Base-by-base conservation (phyloP, 2,329 filamentous ascomycete species). In the Celoporthe dispersa region DNA sequence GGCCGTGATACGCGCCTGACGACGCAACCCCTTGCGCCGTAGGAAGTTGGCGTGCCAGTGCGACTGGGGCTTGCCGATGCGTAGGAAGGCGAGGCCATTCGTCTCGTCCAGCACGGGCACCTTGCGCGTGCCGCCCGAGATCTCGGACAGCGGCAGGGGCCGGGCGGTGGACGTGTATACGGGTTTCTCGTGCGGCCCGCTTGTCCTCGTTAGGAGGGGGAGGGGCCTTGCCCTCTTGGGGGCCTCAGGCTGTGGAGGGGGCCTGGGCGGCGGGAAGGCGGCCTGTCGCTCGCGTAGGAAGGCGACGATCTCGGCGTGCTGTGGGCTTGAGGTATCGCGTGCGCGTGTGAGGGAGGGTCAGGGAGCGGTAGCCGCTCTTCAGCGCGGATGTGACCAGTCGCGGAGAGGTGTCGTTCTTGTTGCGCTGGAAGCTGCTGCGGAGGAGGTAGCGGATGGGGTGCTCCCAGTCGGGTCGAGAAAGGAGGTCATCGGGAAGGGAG, bases 1-100 rank as follows among this genome's bases (percentile, higher is more conserved):
- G 22, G 75, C 75, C 62, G 80, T 70, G 16, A 85, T 77, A 22
- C 83, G 79, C 60, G 77, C 76, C 59, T 83, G 79, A n/a, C 84
- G 84, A 53, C 80, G 77, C 4, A 76, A 71, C 25, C 85, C 78
- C 74, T 87, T 88, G 64, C 86, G 81, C 12, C 83, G 81, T 2
- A 94, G 75, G 22, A 90, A 83, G 11, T 85, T 80, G n/a, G 84
- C 86, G 28, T 94, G 79, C n/a, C 80, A 79, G 0, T 77, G 76
- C 2, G 90, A 86, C 77, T 94, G 90, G 5, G 90, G 89, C 77
- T 91, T 92, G 72, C 82, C 84, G 60, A 91, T 79, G 48, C 92
- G 88, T 37, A 95, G 78, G 75, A 94, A 91, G 0, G 91, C 87
- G 33, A 90, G 79, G 35, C 84, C 84, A 55, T 84, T 82, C 2